Conservation (phyloP, 371 early-diverging fungal genomes). For the Blakeslea trispora region DNA sequence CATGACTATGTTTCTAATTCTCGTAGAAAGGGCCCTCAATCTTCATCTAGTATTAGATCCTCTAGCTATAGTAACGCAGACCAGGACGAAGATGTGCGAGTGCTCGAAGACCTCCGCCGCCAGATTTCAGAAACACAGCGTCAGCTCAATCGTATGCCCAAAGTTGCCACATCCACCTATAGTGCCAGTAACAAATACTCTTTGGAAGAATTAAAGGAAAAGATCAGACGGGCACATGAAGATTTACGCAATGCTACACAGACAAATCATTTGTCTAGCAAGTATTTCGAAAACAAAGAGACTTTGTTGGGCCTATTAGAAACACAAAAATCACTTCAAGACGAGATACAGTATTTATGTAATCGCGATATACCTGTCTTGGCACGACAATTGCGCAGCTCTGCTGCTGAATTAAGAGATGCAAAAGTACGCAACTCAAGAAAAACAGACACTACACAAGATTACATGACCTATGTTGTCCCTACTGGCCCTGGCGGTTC, state of each 20-base stretch:
- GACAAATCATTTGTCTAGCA: conserved; percentile 22
- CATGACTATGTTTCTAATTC: conserved; percentile 60
- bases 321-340: conserved; percentile 43
- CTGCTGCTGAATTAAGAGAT: conserved; percentile 58
- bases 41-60: conserved; percentile 8
- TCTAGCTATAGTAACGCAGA: conserved; percentile 14
- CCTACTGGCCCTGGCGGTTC: conserved; percentile 66
- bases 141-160: conserved; percentile 23
- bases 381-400: conserved; percentile 53
- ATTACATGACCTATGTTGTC: conserved; percentile 45
- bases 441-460: conserved; percentile 43
- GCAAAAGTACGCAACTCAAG: conserved; percentile 49
- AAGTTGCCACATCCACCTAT: conserved; percentile 3
- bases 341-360: conserved; percentile 48
- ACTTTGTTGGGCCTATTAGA: conserved; percentile 37
- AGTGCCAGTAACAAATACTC: conserved; percentile 26
- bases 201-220: conserved; percentile 51
- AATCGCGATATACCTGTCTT: conserved; percentile 57
- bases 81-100: conserved; percentile 21
- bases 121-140: conserved; percentile 56
- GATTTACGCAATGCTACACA: conserved; percentile 28
- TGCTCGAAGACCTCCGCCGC: conserved; percentile 40
- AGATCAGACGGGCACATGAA: conserved; percentile 42
- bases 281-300: conserved; percentile 37
- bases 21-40: conserved; percentile 40